These are phyloP conservation scores for Isatis tinctoria DNA, from an alignment of 345 rosid species.

Conservation along the genomic window DNA sequence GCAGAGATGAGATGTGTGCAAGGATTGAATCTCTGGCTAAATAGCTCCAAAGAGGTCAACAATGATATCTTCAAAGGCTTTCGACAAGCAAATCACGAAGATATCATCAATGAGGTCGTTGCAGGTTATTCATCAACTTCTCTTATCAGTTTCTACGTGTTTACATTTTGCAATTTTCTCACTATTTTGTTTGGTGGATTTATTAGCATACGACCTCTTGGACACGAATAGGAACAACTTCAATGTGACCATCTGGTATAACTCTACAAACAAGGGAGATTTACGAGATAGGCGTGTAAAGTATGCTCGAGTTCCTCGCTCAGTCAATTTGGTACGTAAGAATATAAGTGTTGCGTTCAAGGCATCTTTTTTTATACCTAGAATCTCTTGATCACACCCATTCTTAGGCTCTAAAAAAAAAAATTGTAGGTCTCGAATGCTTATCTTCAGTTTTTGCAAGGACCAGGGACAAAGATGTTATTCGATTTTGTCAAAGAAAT, in stretches of 20 bases:
- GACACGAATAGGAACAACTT: constrained; percentile 52
- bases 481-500: constrained; percentile 77
- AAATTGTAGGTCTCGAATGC: constrained; percentile 68
- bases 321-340: constrained; percentile 89
- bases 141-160: too few relatives aligned
- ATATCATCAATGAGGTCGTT: constrained; percentile 54
- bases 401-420: background rate
- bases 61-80: constrained; percentile 68
- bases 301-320: constrained; percentile 61
- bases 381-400: background rate
- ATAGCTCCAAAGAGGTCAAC: constrained; percentile 57
- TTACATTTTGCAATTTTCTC: too few relatives aligned
- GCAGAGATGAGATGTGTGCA: constrained; percentile 23
- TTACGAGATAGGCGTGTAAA: background rate
- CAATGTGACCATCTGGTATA: constrained; percentile 78
- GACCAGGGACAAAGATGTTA: constrained; percentile 49
- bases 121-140: too few relatives aligned
- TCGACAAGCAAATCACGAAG: constrained; percentile 50
- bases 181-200: constrained; percentile 11
- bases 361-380: too few relatives aligned
- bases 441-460: constrained; percentile 56
- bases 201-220: constrained; percentile 81
- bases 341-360: background rate
- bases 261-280: constrained; percentile 44
- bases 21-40: constrained; percentile 64